Evolutionary conservation across 2,329 filamentous ascomycete genomes (phyloP), one percentile per base, ranked within the genome.

Genomic region (Escovopsis sp.): DNA sequence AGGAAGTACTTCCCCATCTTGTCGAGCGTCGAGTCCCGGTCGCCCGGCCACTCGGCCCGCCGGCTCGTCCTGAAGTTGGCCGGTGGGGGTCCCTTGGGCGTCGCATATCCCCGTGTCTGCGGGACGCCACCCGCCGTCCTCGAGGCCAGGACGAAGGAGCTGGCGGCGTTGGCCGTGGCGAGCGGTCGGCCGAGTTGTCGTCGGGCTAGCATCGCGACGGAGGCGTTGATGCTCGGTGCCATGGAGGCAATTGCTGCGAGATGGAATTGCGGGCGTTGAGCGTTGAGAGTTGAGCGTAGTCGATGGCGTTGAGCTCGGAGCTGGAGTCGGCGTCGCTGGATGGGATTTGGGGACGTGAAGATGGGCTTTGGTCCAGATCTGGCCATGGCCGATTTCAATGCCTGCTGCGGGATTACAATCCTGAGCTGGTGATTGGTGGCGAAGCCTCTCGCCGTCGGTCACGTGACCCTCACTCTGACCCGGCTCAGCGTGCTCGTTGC

Each of bases 1-100:
- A 98, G 75, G 68, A 98, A 98, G 72, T 87, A 96, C 62, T 88
- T 91, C 54, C 85, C 87, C 49, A 86, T 73, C 62, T 81, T 82
- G 66, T 95, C 86, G 53, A 93, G 67, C 33, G 82, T 76, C 50
- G 73, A 77, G 61, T 94, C 86, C 48, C 75, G 71, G 50, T 80
- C 73, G 63, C 93, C 76, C 52, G 93, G 79, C 86, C 87, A 96
- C 67, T 77, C 68, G 60, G 79, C 74, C 41, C 75, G 80, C 49
- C 70, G 73, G 56, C 79, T 75, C 55, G 88, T 71, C 53, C 91
- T 80, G 73, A 94, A 95, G 50, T 80, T 79, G 52, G 78, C 68
- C 45, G 85, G 83, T 51, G 86, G 85, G 52, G 85, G 78, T 39
- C 88, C 86, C 50, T 74, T 71, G 49, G 86, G 85, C 39, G 84